phyloP scores from a whole-genome alignment of 345 rosid genomes.

The Boechera stricta region DNA sequence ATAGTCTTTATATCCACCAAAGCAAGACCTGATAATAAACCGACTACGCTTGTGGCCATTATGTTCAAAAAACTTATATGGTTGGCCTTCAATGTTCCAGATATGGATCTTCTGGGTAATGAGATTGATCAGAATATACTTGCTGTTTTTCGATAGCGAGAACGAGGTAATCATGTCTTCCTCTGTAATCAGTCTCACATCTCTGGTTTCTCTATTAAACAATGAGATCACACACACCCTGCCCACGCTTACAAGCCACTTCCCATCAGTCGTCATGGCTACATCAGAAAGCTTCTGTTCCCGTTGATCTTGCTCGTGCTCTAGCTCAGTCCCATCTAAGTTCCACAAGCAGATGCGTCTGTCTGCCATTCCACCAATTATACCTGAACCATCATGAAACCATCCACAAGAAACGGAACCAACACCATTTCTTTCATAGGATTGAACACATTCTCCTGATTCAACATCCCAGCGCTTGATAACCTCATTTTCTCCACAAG shows the following conservation, averaged over 20 bases:
- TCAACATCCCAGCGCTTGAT: slow-evolving; percentile 60
- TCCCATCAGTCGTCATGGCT: slow-evolving; percentile 64
- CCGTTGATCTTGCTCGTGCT: slow-evolving; percentile 55
- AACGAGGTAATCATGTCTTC: slow-evolving; percentile 59
- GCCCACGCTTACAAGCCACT: slow-evolving; percentile 53
- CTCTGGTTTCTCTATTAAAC: slow-evolving; percentile 54
- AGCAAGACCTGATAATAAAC: slow-evolving; percentile 63
- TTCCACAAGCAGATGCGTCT: slow-evolving; percentile 60
- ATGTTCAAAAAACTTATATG: slow-evolving; percentile 35
- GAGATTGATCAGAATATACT: slow-evolving; percentile 56
- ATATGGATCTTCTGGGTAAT: slow-evolving; percentile 56
- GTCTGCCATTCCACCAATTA: slow-evolving; percentile 58
- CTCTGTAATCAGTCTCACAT: slow-evolving; percentile 52
- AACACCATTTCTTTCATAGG: slow-evolving; percentile 51
- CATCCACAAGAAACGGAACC: slow-evolving; percentile 69
- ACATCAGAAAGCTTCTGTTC: slow-evolving; percentile 55
- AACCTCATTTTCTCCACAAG: slow-evolving; percentile 64
- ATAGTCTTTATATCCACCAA: slow-evolving; percentile 58
- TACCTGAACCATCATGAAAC: slow-evolving; percentile 59
- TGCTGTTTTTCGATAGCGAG: slow-evolving; percentile 56
- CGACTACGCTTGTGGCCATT: slow-evolving; percentile 55
- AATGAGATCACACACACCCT: slow-evolving; percentile 47
- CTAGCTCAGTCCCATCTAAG: slow-evolving; percentile 56
- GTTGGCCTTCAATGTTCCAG: slow-evolving; percentile 53
- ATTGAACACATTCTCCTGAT: slow-evolving; percentile 54